Percentiles rank a stretch among this genome's conserved stretches.
phyloP scores from a whole-genome alignment of 208 protist genomes.

The Acanthamoeba royreba region DNA sequence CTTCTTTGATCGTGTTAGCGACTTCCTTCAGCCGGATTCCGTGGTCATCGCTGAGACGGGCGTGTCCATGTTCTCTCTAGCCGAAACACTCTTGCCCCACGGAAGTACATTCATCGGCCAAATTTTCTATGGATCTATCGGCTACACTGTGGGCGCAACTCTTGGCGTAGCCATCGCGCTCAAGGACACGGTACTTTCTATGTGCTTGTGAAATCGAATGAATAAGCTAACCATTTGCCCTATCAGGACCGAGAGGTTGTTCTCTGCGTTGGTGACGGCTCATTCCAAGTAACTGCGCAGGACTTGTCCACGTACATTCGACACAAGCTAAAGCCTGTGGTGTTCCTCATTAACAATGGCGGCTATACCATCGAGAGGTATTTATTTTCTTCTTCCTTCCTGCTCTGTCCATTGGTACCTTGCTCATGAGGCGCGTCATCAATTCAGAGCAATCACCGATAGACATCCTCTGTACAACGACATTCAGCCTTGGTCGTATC shows the following conservation, averaged over 20 bases:
- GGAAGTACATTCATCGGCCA: not conserved
- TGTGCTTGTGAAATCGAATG: too few species aligned
- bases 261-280: constrained; percentile 40
- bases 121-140: constrained; percentile 36
- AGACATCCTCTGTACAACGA: constrained; percentile 5
- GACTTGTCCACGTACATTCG: constrained; percentile 52
- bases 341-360: constrained; percentile 42
- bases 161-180: constrained; percentile 14
- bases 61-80: constrained; percentile 3
- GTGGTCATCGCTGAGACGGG: constrained; percentile 46
- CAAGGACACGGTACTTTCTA: constrained; percentile 7
- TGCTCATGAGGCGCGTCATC: not conserved
- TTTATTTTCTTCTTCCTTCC: not conserved
- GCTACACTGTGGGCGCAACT: constrained; percentile 48
- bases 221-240: not conserved
- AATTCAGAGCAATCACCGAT: not conserved
- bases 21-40: constrained; percentile 26
- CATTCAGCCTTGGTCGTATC: constrained; percentile 42
- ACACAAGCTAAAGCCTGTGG: constrained; percentile 21
- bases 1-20: not conserved
- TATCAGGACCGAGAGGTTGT: not conserved
- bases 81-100: constrained; percentile 7
- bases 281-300: constrained; percentile 8
- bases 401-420: not conserved
- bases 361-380: constrained; percentile 54